phyloP scores from a whole-genome alignment of 2,329 filamentous ascomycete genomes.

The Ramularia collo-cygni region DNA sequence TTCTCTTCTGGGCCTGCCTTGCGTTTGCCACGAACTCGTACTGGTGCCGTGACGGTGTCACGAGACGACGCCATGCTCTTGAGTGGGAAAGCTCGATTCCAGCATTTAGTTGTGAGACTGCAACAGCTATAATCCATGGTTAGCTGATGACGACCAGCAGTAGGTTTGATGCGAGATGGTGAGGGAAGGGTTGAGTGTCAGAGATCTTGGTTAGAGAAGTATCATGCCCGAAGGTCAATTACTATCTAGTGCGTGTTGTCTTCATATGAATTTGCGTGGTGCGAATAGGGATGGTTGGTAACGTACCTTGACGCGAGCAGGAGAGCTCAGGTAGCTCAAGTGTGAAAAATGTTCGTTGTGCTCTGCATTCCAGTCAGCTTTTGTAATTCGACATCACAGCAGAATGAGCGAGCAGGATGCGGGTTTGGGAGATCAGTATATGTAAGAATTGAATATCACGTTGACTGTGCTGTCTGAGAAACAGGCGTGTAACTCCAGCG shows the following conservation, averaged over 20 bases:
- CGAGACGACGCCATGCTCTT: conserved; percentile 4
- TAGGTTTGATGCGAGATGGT: conserved; percentile 1
- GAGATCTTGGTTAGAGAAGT: conserved; percentile 36
- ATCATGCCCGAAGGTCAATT: conserved; percentile 33
- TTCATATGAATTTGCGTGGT: conserved; percentile 52
- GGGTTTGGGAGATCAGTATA: conserved; percentile 66
- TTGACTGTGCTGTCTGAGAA: conserved; percentile 67
- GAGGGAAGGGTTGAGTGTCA: conserved; percentile 20
- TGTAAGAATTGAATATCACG: conserved; percentile 95
- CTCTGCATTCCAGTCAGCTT: background rate
- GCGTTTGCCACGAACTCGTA: conserved; percentile 30
- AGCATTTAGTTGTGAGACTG: background rate
- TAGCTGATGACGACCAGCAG: no score
- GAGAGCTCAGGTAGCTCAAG: no score
- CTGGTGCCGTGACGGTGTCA: conserved; percentile 11
- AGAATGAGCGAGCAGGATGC: background rate
- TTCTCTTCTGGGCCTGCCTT: conserved; percentile 21
- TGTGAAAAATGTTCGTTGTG: background rate
- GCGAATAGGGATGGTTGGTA: background rate
- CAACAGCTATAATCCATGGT: no score
- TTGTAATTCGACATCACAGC: background rate
- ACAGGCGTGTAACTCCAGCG: conserved; percentile 86
- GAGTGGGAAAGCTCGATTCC: background rate
- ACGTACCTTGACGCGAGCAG: conserved; percentile 6
- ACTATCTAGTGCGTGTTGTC: conserved; percentile 57